Evolutionary conservation across 805 yeast genomes (phyloP).

Genomic region (Suhomyces xylopsoci): DNA sequence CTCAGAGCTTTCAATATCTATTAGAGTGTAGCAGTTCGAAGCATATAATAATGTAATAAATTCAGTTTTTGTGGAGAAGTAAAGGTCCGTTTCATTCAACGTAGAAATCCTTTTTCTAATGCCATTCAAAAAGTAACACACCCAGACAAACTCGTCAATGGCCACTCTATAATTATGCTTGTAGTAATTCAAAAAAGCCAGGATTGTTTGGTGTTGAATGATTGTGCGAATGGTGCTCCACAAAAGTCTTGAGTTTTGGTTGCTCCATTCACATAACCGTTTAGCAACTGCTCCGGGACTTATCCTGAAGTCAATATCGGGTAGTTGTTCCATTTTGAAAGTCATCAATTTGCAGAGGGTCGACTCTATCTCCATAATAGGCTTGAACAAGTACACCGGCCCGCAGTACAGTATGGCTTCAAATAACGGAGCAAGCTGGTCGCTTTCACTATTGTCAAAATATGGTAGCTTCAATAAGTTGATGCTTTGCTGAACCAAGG

Average conservation of each 20-base stretch:
- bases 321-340: slow-evolving; percentile 8
- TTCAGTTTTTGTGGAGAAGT: neutral
- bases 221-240: slow-evolving; percentile 5
- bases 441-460: neutral
- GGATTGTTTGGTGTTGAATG: slow-evolving; percentile 15
- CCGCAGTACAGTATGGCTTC: slow-evolving; percentile 11
- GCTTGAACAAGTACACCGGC: slow-evolving; percentile 15
- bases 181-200: slow-evolving; percentile 16
- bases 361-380: slow-evolving; percentile 3
- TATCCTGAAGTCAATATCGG: slow-evolving; percentile 15
- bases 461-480: neutral
- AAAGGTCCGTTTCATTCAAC: neutral
- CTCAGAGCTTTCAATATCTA: neutral
- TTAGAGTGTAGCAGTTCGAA: neutral
- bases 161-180: slow-evolving; percentile 16
- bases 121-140: slow-evolving; percentile 10
- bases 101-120: slow-evolving; percentile 1
- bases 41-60: slow-evolving; percentile 2
- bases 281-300: slow-evolving; percentile 10
- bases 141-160: slow-evolving; percentile 17
- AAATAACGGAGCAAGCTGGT: slow-evolving; percentile 6
- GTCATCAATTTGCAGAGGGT: slow-evolving; percentile 7
- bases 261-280: slow-evolving; percentile 7
- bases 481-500: neutral
- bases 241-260: neutral